Conservation (phyloP, 495 filamentous ascomycete species). For the Achaetomiella virescens region DNA sequence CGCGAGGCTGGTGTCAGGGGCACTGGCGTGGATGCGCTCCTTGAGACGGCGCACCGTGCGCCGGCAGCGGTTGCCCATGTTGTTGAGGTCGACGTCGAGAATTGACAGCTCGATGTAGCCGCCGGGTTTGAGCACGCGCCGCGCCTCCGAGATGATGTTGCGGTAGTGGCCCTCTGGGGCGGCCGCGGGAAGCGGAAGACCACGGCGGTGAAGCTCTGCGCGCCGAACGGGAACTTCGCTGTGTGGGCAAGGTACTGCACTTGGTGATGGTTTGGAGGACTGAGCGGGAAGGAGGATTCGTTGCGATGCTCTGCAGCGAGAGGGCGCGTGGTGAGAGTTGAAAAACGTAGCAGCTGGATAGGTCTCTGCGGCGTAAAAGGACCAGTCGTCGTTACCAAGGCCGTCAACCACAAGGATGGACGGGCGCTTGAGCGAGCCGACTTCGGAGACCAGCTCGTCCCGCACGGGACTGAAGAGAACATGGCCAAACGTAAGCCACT, state of each 20-base stretch:
- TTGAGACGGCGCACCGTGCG: constrained; percentile 73
- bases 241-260: constrained; percentile 63
- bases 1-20: constrained; percentile 58
- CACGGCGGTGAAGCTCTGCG: constrained; percentile 77
- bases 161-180: constrained; percentile 68
- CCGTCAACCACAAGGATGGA: constrained; percentile 88
- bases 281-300: constrained; percentile 43
- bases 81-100: constrained; percentile 78
- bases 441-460: constrained; percentile 56
- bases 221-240: constrained; percentile 77
- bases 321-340: constrained; percentile 59
- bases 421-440: constrained; percentile 45
- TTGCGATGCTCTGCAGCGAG: constrained; percentile 30
- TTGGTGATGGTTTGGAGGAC: constrained; percentile 79
- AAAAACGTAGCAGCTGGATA: constrained; percentile 83
- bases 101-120: constrained; percentile 85
- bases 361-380: constrained; percentile 90
- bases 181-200: constrained; percentile 77
- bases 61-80: constrained; percentile 73
- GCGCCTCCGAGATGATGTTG: constrained; percentile 79
- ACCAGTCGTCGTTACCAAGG: constrained; percentile 84
- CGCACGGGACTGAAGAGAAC: constrained; percentile 92
- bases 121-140: constrained; percentile 81
- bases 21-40: constrained; percentile 57
- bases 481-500: constrained; percentile 90